These are phyloP conservation scores for Bromus sterilis DNA, from an alignment of 176 grass and related monocot genomes.

Conservation along the genomic window DNA sequence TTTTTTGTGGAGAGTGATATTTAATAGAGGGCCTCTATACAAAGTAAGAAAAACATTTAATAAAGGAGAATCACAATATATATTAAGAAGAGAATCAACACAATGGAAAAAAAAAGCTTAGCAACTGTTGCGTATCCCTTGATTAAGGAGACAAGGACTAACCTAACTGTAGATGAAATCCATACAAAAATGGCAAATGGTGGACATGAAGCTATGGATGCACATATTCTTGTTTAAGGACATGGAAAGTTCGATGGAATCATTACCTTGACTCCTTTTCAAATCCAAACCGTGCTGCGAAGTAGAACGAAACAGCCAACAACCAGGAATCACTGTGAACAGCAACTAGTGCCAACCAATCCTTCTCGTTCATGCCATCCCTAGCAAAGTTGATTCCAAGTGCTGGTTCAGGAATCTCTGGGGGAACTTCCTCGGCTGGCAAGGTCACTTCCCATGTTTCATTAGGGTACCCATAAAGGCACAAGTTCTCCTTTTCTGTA, in stretches of 20 bases:
- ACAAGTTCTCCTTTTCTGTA: constrained; percentile 93
- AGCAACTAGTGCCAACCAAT: constrained; percentile 88
- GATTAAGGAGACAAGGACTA: neutral
- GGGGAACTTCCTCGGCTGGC: constrained; percentile 92
- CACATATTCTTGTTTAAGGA: neutral
- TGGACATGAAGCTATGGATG: constrained; percentile 1
- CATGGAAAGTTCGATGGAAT: constrained; percentile 9
- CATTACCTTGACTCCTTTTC: constrained; percentile 92
- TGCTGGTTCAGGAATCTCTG: constrained; percentile 92
- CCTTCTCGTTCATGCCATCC: constrained; percentile 93
- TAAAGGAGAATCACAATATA: neutral
- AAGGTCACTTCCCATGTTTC: constrained; percentile 97
- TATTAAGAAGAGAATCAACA: neutral
- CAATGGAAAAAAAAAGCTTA: no score
- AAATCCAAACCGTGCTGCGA: constrained; percentile 89
- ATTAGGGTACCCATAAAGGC: constrained; percentile 90
- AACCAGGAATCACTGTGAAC: constrained; percentile 94
- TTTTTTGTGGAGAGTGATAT: neutral
- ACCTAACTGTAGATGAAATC: constrained; percentile 6
- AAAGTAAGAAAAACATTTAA: neutral
- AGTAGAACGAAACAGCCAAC: constrained; percentile 91
- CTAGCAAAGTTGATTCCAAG: constrained; percentile 95
- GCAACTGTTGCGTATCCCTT: neutral
- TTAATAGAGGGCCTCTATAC: neutral
- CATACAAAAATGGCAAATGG: neutral